Percentiles rank a stretch among this genome's conserved stretches.
These are phyloP conservation scores for Hymenochaete sp. DNA, from an alignment of 1,284 basidiomycete species.

Conservation along the genomic window DNA sequence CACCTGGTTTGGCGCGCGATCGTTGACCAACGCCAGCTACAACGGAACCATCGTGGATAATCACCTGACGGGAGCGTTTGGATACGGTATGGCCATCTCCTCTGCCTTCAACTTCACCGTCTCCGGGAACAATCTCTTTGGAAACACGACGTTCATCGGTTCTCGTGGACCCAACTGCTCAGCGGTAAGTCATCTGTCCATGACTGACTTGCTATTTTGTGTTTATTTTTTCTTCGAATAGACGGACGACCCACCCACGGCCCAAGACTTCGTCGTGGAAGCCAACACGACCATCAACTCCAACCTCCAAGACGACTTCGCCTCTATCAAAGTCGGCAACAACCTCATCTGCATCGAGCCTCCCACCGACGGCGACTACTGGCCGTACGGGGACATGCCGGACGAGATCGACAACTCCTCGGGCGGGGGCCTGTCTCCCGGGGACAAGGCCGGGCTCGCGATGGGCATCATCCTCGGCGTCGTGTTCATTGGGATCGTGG, in stretches of 20 bases:
- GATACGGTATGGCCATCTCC: conserved; percentile 58
- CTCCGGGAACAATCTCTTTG: conserved; percentile 51
- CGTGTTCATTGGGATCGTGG: conserved; percentile 30
- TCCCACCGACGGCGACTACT: conserved; percentile 58
- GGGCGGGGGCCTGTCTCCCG: conserved; percentile 25
- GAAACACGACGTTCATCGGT: conserved; percentile 74
- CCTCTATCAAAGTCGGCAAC: conserved; percentile 42
- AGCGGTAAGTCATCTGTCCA: conserved; percentile 15
- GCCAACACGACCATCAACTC: conserved; percentile 33
- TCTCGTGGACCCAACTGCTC: conserved; percentile 64
- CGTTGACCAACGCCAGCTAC: conserved; percentile 47
- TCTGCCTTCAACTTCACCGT: conserved; percentile 62
- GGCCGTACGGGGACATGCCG: conserved; percentile 60
- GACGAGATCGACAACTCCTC: conserved; percentile 17
- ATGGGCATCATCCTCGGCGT: conserved; percentile 46
- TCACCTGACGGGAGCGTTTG: conserved; percentile 62
- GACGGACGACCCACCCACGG: conserved; percentile 39
- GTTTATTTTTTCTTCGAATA: neutral
- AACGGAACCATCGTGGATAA: conserved; percentile 62
- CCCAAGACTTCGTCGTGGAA: conserved; percentile 54
- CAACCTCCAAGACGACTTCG: conserved; percentile 45
- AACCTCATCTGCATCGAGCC: conserved; percentile 58
- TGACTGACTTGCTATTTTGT: neutral
- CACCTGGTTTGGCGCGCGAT: conserved; percentile 66
- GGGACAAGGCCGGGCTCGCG: conserved; percentile 41